Evolutionary conservation across 139 green algal species (phyloP), one percentile per base, ranked within the genome.

Genomic region (Limnomonas spitsbergensis): DNA sequence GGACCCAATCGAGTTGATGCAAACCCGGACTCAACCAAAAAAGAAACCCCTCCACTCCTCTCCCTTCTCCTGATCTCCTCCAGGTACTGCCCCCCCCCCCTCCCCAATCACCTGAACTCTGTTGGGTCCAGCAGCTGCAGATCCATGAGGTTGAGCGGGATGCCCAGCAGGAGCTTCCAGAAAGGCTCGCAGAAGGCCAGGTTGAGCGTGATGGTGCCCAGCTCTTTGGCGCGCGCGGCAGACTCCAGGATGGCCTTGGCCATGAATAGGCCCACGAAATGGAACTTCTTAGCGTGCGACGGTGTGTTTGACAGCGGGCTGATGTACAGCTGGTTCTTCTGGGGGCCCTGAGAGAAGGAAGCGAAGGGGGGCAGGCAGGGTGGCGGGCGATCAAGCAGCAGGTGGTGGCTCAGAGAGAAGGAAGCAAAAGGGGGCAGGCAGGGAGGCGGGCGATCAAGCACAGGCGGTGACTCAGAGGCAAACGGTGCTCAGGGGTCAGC

Each of bases 101-200:
- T n/a, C n/a, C n/a, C n/a, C n/a, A n/a, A n/a, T n/a, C 20, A 38
- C 66, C 69, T 29, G 69, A 76, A 76, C 40, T 78, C 72, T 6
- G 72, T 78, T 27, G 72, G 72, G 72, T 78, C 72, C 26, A 78
- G 72, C 27, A 78, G 52, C 69, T 52, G 84, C 70, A 91, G 78
- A 80, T 91, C 87, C 82, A 89, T 85, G 24, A 91, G 77, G 67
- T 82, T 84, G 34, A 91, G 78, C 4, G 87, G 87, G 40, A 83
- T 84, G 66, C 87, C 87, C 54, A 89, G 78, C 80, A 91, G 72
- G 78, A 91, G 87, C 84, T 91, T 91, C 87, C 87, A 91, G 73
- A 91, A 85, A 0, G 87, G 87, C 80, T 91, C 87, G 66, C 80
- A 86, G 68, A 89, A 86, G 38, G 53, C 78, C 54, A 91, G 87